Conservation (phyloP, 2,329 filamentous ascomycete species). For the Hymenoscyphus fructigenus region DNA sequence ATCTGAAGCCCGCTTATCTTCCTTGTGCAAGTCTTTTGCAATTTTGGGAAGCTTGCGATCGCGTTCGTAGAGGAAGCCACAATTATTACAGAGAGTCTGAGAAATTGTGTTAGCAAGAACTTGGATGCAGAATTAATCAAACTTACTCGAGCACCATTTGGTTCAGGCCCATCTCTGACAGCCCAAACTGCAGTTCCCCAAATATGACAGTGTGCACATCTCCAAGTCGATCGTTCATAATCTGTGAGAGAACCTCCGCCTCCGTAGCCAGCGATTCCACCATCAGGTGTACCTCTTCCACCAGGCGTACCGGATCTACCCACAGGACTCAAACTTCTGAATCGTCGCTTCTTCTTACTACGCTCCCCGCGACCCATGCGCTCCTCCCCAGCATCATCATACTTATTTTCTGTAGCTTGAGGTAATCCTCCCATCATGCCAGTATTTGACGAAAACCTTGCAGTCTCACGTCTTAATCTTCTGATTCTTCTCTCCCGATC, state of each 20-base stretch:
- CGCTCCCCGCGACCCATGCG: conserved; percentile 88
- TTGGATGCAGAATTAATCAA: not conserved
- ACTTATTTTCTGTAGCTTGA: conserved; percentile 47
- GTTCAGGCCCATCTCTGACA: conserved; percentile 74
- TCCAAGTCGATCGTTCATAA: conserved; percentile 78
- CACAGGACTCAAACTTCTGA: conserved; percentile 81
- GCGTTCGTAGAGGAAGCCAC: conserved; percentile 83
- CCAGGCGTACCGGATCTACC: conserved; percentile 67
- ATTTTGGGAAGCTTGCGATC: conserved; percentile 80
- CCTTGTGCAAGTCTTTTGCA: conserved; percentile 66
- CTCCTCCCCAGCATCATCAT: conserved; percentile 62
- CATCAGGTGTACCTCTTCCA: conserved; percentile 78
- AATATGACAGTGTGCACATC: conserved; percentile 82
- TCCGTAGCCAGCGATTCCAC: conserved; percentile 67
- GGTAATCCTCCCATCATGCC: conserved; percentile 78
- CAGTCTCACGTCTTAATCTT: conserved; percentile 83
- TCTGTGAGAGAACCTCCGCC: conserved; percentile 64
- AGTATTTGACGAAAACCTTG: conserved; percentile 82
- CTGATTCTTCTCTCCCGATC: conserved; percentile 90
- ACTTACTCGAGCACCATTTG: conserved; percentile 76
- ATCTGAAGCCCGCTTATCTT: conserved; percentile 31
- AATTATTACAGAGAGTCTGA: conserved; percentile 85
- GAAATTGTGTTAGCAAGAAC: conserved; percentile 27
- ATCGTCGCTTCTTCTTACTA: conserved; percentile 92
- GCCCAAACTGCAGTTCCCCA: conserved; percentile 94